phyloP scores from a whole-genome alignment of 1,139 yeast species.

The Arxiozyma slooffiae region DNA sequence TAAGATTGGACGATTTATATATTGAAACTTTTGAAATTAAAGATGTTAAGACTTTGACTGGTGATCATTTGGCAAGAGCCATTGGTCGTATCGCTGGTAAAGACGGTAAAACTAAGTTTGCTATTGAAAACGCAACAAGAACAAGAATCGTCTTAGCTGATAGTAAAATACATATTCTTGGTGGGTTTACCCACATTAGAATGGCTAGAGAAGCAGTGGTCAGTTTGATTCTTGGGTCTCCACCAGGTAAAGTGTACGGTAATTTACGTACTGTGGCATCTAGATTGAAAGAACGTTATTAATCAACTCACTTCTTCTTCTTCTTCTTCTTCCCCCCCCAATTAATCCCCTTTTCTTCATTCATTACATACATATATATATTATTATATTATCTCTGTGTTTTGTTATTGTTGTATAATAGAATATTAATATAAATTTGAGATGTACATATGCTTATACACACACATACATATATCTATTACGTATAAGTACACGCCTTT shows the following conservation, averaged over 20 bases:
- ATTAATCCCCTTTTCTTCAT: background rate
- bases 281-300: slow-evolving; percentile 92
- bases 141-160: slow-evolving; percentile 97
- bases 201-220: slow-evolving; percentile 97
- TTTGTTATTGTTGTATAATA: background rate
- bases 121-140: slow-evolving; percentile 95
- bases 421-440: background rate
- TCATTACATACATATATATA: background rate
- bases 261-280: slow-evolving; percentile 94
- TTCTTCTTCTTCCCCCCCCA: background rate
- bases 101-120: slow-evolving; percentile 97
- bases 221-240: slow-evolving; percentile 88
- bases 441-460: background rate
- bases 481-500: background rate
- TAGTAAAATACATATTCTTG: slow-evolving; percentile 88
- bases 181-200: slow-evolving; percentile 93
- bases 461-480: background rate
- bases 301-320: slow-evolving; percentile 9
- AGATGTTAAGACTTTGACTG: slow-evolving; percentile 89
- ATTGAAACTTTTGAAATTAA: slow-evolving; percentile 94
- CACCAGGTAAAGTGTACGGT: slow-evolving; percentile 97
- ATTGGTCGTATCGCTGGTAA: slow-evolving; percentile 99
- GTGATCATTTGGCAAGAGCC: slow-evolving; percentile 96
- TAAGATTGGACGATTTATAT: slow-evolving; percentile 89
- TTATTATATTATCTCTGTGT: background rate